Conservation (phyloP, 306 rosid species). For the Hippophae tibetana region DNA sequence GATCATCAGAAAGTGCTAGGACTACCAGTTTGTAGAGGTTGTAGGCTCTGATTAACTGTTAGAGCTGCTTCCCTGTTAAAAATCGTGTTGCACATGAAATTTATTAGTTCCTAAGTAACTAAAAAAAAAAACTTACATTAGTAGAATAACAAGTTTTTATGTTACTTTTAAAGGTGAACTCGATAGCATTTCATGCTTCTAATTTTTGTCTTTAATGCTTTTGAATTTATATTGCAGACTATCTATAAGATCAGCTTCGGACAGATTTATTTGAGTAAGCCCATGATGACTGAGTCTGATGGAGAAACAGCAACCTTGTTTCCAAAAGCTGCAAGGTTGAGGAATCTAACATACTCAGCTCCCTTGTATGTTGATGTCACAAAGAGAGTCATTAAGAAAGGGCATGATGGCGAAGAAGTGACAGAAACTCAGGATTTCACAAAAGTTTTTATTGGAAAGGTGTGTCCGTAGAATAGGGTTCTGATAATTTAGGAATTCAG, state of each 20-base stretch:
- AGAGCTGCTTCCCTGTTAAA: too few species aligned
- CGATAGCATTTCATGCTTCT: background rate
- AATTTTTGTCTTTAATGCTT: slow-evolving; percentile 5
- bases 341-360: slow-evolving; percentile 90
- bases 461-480: slow-evolving; percentile 11
- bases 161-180: too few species aligned
- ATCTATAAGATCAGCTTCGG: slow-evolving; percentile 77
- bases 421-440: slow-evolving; percentile 92
- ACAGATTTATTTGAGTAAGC: slow-evolving; percentile 93
- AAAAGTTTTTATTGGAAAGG: slow-evolving; percentile 95
- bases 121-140: too few species aligned
- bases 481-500: background rate
- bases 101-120: too few species aligned
- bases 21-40: too few species aligned
- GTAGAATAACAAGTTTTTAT: too few species aligned
- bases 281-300: slow-evolving; percentile 97
- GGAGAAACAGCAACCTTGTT: slow-evolving; percentile 94
- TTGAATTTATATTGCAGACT: slow-evolving; percentile 39
- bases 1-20: too few species aligned
- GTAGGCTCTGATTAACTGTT: too few species aligned
- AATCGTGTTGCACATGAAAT: too few species aligned
- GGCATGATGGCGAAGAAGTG: slow-evolving; percentile 90
- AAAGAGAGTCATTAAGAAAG: slow-evolving; percentile 84
- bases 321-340: slow-evolving; percentile 94
- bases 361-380: slow-evolving; percentile 92